These are phyloP conservation scores for Nicotiana noctiflora DNA, from an alignment of 257 asterid genomes.

Conservation along the genomic window DNA sequence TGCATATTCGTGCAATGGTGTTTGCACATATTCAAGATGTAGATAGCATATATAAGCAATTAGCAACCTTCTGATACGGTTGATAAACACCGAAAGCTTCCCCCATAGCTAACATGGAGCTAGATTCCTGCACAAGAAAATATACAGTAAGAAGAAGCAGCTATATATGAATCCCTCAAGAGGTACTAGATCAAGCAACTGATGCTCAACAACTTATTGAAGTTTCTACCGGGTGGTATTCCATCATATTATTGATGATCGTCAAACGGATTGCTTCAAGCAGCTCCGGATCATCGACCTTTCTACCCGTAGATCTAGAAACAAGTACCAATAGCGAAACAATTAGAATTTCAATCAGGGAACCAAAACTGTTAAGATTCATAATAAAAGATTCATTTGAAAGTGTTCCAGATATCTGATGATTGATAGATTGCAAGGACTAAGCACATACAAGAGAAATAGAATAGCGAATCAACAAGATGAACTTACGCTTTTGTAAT, in stretches of 20 bases:
- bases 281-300: slow-evolving; percentile 86
- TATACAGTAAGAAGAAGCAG: background rate
- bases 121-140: slow-evolving; percentile 66
- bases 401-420: background rate
- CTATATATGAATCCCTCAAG: background rate
- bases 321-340: background rate
- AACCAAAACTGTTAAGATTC: background rate
- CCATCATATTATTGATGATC: slow-evolving; percentile 79
- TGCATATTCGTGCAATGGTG: background rate
- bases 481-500: slow-evolving; percentile 77
- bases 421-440: background rate
- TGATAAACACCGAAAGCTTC: slow-evolving; percentile 66
- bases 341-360: background rate
- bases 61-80: slow-evolving; percentile 50
- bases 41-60: background rate
- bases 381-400: background rate
- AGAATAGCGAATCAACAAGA: background rate
- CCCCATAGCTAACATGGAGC: slow-evolving; percentile 87
- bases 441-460: background rate
- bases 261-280: slow-evolving; percentile 99
- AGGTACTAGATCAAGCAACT: background rate
- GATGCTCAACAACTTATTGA: background rate
- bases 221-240: slow-evolving; percentile 80
- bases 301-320: slow-evolving; percentile 82
- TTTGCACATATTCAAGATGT: background rate